Evolutionary conservation across 768 basidiomycete genomes (phyloP).

Genomic region (Macrolepiota fuliginosa): DNA sequence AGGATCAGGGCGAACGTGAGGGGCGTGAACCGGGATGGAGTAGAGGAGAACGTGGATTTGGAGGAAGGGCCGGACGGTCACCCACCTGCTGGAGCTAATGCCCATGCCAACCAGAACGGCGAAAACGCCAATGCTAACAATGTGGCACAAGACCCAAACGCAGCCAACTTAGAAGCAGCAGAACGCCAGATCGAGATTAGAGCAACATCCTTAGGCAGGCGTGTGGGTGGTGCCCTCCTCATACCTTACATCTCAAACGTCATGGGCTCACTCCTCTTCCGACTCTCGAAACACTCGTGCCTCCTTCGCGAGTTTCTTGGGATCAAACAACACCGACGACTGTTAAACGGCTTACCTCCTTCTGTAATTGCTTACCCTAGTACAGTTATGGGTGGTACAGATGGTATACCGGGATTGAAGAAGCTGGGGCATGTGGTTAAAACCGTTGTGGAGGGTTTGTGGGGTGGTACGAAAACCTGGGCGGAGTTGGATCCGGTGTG

Average conservation of each 20-base stretch:
- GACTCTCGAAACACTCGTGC: constrained; percentile 45
- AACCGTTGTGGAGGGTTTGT: constrained; percentile 44
- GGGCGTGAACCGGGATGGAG: constrained; percentile 10
- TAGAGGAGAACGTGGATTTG: constrained; percentile 14
- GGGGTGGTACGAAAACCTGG: constrained; percentile 61
- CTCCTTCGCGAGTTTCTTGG: constrained; percentile 40
- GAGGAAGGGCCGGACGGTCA: constrained; percentile 16
- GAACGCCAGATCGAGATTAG: constrained; percentile 58
- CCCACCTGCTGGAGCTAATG: constrained; percentile 14
- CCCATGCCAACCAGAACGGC: constrained; percentile 20
- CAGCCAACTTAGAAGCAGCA: constrained; percentile 45
- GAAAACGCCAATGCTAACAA: constrained; percentile 20
- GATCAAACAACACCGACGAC: constrained; percentile 8
- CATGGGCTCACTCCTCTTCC: constrained; percentile 62
- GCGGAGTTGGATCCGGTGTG: constrained; percentile 72
- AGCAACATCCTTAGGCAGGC: constrained; percentile 59
- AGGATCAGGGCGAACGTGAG: constrained; percentile 29
- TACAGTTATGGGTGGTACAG: neutral
- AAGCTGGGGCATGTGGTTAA: constrained; percentile 27
- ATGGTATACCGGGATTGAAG: constrained; percentile 1
- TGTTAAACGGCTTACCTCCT: constrained; percentile 15
- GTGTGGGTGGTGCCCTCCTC: constrained; percentile 67
- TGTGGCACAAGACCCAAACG: constrained; percentile 33
- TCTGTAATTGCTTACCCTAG: constrained; percentile 15
- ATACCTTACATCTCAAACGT: constrained; percentile 62